phyloP scores from a whole-genome alignment of 306 rosid species.

The Senna tora region DNA sequence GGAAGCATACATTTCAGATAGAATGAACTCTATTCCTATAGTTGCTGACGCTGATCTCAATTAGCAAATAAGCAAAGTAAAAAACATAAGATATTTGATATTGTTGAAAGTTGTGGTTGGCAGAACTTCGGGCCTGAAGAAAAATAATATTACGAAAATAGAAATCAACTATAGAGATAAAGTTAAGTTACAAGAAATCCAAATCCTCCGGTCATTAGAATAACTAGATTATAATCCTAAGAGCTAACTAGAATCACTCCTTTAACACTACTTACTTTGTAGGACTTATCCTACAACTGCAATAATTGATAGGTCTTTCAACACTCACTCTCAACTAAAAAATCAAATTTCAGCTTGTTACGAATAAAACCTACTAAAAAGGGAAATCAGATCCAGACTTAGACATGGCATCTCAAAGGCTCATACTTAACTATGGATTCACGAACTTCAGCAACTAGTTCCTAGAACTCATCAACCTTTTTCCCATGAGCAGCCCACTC shows the following conservation, averaged over 20 bases:
- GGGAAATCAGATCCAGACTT: neutral
- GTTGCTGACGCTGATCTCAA: constrained; percentile 1
- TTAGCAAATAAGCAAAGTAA: constrained; percentile 11
- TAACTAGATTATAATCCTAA: neutral
- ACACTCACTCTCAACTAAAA: neutral
- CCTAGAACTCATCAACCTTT: neutral
- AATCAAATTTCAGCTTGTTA: neutral
- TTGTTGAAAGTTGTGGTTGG: neutral
- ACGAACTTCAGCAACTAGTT: neutral
- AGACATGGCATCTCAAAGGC: neutral
- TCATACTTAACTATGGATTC: neutral
- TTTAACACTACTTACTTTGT: neutral
- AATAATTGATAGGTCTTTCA: neutral
- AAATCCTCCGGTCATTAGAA: neutral
- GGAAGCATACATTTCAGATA: neutral
- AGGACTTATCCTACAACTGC: neutral
- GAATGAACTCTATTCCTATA: neutral
- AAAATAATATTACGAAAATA: neutral
- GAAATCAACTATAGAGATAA: neutral
- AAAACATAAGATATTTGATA: neutral
- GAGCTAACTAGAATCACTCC: neutral
- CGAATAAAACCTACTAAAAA: neutral
- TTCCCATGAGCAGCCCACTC: neutral
- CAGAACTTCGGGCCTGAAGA: neutral
- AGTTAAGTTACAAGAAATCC: neutral